A percentile compares a stretch with the other conserved stretches of the same genome.
phyloP scores from a whole-genome alignment of 2,329 filamentous ascomycete species.

The Acrocalymma vagum region DNA sequence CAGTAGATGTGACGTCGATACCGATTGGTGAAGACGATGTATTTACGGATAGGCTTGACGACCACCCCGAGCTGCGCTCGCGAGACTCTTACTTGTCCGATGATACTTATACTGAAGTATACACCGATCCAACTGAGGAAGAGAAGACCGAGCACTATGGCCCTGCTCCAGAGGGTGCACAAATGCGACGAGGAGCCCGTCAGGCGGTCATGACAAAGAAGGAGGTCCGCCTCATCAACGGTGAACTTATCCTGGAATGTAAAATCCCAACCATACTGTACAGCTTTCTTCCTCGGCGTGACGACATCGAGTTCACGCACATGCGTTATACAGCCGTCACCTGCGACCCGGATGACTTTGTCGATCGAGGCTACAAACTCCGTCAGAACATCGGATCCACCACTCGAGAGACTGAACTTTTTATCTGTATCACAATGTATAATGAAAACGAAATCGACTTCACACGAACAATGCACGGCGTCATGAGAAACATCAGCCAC shows the following conservation, averaged over 20 bases:
- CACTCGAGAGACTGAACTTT: conserved; percentile 88
- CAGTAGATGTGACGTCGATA: conserved; percentile 73
- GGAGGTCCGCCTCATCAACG: conserved; percentile 95
- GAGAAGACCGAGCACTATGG: conserved; percentile 83
- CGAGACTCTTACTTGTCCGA: conserved; percentile 71
- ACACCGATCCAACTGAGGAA: conserved; percentile 47
- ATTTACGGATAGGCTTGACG: conserved; percentile 71
- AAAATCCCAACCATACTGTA: conserved; percentile 99
- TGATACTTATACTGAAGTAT: conserved; percentile 65
- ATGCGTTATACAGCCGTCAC: conserved; percentile 99
- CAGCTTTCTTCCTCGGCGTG: conserved; percentile 91
- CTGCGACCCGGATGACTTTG: conserved; percentile 94
- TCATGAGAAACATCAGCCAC: conserved; percentile 97
- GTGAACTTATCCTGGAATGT: conserved; percentile 96
- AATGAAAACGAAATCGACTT: conserved; percentile 98
- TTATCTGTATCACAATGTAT: conserved; percentile 99
- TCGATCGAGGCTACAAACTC: conserved; percentile 86
- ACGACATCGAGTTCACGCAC: conserved; percentile 96
- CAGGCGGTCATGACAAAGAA: conserved; percentile 89
- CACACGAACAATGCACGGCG: conserved; percentile 96
- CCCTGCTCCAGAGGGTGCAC: conserved; percentile 84
- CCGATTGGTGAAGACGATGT: conserved; percentile 72
- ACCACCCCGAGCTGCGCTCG: conserved; percentile 67
- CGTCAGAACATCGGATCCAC: conserved; percentile 89
- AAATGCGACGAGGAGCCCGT: conserved; percentile 86